phyloP scores from a whole-genome alignment of 2,329 filamentous ascomycete genomes.

The Thielaviopsis populi region DNA sequence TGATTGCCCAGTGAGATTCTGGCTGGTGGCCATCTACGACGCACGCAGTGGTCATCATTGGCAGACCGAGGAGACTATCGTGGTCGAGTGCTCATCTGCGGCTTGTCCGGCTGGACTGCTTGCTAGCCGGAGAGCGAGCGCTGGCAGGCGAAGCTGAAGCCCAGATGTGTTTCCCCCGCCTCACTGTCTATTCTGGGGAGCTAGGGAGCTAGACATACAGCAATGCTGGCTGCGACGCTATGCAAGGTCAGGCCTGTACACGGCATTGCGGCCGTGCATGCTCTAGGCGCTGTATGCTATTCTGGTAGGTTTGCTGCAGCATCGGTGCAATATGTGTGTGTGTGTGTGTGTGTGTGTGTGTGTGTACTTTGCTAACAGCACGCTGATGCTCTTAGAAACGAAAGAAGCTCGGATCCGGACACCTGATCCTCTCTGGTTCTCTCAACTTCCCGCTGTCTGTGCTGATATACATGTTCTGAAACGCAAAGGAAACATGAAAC shows the following conservation, averaged over 20 bases:
- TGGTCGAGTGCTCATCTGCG: too few species aligned
- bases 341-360: too few species aligned
- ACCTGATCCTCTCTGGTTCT: background rate
- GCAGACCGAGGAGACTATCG: too few species aligned
- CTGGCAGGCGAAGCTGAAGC: too few species aligned
- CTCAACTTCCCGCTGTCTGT: background rate
- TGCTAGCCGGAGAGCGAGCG: too few species aligned
- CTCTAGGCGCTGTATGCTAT: conserved; percentile 4
- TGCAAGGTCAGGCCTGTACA: background rate
- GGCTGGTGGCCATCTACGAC: background rate
- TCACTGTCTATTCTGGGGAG: too few species aligned
- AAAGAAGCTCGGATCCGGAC: background rate
- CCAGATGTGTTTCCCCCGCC: too few species aligned
- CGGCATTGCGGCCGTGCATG: background rate
- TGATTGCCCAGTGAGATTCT: background rate
- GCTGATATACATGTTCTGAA: background rate
- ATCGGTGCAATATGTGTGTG: background rate
- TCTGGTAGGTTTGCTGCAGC: background rate
- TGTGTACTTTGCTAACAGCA: background rate
- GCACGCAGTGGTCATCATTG: background rate
- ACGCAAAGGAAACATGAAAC: background rate
- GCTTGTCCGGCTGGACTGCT: too few species aligned
- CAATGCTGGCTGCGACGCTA: background rate
- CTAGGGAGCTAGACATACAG: background rate
- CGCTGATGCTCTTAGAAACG: background rate